Evolutionary conservation across 805 yeast species (phyloP).

Genomic region (Myxozyma kluyveri): DNA sequence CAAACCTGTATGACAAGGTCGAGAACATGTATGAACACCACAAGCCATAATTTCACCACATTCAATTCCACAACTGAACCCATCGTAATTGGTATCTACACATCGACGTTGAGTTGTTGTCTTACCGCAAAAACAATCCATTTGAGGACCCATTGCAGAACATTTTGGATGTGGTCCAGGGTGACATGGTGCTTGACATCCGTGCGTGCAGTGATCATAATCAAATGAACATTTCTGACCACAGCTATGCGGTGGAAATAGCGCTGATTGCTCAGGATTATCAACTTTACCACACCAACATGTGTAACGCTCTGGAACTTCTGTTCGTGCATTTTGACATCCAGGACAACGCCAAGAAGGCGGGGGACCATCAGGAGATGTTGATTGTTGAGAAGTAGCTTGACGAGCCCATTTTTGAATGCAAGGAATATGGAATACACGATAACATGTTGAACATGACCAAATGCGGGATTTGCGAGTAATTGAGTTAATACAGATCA

Average conservation of each 20-base stretch:
- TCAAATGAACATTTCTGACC: conserved; percentile 73
- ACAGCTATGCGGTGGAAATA: conserved; percentile 78
- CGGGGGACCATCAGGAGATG: conserved; percentile 2
- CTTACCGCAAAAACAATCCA: conserved; percentile 74
- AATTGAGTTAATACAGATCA: conserved; percentile 84
- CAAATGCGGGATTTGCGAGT: conserved; percentile 65
- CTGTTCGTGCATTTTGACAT: conserved; percentile 52
- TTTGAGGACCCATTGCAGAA: conserved; percentile 69
- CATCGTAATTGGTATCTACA: conserved; percentile 64
- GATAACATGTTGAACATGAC: conserved; percentile 72
- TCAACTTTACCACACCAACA: conserved; percentile 89
- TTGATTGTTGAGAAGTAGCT: conserved; percentile 45
- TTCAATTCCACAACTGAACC: conserved; percentile 63
- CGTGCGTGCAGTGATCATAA: conserved; percentile 59
- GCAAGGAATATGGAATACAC: conserved; percentile 85
- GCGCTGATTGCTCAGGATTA: conserved; percentile 50
- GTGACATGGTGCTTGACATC: conserved; percentile 74
- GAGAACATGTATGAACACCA: conserved; percentile 63
- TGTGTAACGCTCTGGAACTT: conserved; percentile 55
- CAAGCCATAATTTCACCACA: conserved; percentile 69
- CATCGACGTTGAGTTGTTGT: conserved; percentile 66
- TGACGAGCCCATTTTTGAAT: conserved; percentile 81
- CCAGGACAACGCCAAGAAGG: conserved; percentile 83
- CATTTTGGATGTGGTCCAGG: conserved; percentile 87
- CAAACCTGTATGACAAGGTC: conserved; percentile 71